Conservation (phyloP, 2,329 filamentous ascomycete species). For the Fusarium coffeatum region DNA sequence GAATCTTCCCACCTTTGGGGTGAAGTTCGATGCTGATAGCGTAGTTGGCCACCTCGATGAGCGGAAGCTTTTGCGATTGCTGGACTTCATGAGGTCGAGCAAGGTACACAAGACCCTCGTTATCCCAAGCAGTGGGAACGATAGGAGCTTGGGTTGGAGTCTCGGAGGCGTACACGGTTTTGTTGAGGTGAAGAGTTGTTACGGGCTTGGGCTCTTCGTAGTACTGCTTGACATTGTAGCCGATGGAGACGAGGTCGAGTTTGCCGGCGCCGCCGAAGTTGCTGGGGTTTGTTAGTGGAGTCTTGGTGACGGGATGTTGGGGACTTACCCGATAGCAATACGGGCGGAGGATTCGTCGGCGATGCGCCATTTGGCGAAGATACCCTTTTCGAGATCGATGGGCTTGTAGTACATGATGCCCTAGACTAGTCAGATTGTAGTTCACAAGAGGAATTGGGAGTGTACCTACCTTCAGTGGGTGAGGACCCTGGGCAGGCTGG, state of each 20-base stretch:
- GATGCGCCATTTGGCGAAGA: constrained; percentile 1
- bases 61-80: neutral
- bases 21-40: neutral
- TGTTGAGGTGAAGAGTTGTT: neutral
- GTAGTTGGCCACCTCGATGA: neutral
- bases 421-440: neutral
- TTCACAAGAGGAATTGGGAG: accelerated
- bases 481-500: neutral
- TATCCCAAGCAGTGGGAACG: neutral
- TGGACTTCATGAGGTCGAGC: neutral
- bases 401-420: constrained; percentile 4
- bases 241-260: neutral
- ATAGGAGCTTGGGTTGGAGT: neutral
- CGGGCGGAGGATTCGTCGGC: neutral
- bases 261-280: neutral
- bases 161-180: neutral
- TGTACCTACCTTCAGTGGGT: neutral
- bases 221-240: constrained; percentile 1
- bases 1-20: neutral
- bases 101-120: neutral
- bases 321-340: neutral
- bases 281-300: neutral
- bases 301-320: too few species aligned
- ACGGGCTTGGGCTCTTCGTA: neutral
- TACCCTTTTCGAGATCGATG: neutral